phyloP scores from a whole-genome alignment of 306 rosid species.

The Notholithocarpus densiflorus region DNA sequence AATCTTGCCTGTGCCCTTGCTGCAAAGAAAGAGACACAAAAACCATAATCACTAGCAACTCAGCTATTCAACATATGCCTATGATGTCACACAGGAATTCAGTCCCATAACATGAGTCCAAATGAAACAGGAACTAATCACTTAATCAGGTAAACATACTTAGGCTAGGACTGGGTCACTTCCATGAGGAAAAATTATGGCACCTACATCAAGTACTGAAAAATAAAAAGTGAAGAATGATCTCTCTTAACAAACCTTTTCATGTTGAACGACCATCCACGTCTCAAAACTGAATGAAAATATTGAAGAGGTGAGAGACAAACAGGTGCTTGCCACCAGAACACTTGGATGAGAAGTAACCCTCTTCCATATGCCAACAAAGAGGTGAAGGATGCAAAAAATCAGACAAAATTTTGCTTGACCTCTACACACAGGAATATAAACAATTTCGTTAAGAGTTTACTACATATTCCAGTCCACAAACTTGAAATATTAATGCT shows the following conservation, averaged over 20 bases:
- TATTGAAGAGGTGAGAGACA: conserved; percentile 63
- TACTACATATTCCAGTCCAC: conserved; percentile 1
- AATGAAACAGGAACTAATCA: conserved; percentile 18
- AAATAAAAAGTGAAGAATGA: conserved; percentile 22
- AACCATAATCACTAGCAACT: conserved; percentile 8
- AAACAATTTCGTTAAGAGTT: conserved; percentile 24
- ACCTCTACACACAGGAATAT: conserved; percentile 55
- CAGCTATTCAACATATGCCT: conserved; percentile 13
- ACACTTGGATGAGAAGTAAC: conserved; percentile 52
- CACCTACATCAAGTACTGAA: conserved; percentile 12
- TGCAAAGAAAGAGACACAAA: conserved; percentile 39
- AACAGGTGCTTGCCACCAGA: conserved; percentile 52
- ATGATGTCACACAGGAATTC: conserved; percentile 2
- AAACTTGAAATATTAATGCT: neutral
- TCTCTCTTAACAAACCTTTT: conserved; percentile 53
- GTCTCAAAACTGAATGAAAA: conserved; percentile 80
- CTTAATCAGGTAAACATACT: conserved; percentile 6
- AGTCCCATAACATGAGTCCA: neutral
- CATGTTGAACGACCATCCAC: conserved; percentile 88
- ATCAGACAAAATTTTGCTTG: conserved; percentile 68
- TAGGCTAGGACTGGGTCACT: conserved; percentile 8
- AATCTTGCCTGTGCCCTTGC: conserved; percentile 88
- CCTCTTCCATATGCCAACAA: conserved; percentile 75
- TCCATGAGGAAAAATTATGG: conserved; percentile 12
- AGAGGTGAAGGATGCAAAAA: conserved; percentile 71